Percentiles rank a stretch among this genome's conserved stretches.
Evolutionary conservation across 805 yeast genomes (phyloP).

Genomic region (Cyberlindnera petersonii): DNA sequence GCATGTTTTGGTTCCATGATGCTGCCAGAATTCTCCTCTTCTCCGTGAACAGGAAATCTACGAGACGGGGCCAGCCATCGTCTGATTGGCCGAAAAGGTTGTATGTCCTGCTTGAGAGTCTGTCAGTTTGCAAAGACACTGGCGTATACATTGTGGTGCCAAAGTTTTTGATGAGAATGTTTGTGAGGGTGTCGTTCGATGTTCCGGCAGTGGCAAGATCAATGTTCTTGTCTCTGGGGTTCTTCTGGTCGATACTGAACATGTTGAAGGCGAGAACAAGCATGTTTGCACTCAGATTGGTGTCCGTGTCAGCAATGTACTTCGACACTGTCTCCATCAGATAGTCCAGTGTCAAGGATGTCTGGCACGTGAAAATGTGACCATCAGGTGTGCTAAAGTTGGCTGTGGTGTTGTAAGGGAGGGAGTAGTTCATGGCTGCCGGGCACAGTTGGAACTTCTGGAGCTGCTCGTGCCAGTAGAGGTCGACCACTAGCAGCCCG

Average conservation of each 20-base stretch:
- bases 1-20: slow-evolving; percentile 29
- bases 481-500: slow-evolving; percentile 45
- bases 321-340: slow-evolving; percentile 29
- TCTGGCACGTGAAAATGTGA: slow-evolving; percentile 21
- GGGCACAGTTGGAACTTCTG: slow-evolving; percentile 58
- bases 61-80: slow-evolving; percentile 34
- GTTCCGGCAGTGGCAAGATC: slow-evolving; percentile 6
- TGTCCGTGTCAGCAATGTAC: slow-evolving; percentile 40
- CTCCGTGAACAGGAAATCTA: slow-evolving; percentile 32
- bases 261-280: slow-evolving; percentile 39
- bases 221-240: neutral
- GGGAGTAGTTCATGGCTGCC: slow-evolving; percentile 26
- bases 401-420: slow-evolving; percentile 4
- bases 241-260: slow-evolving; percentile 11
- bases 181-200: slow-evolving; percentile 25
- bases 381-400: slow-evolving; percentile 14
- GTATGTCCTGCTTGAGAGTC: slow-evolving; percentile 18
- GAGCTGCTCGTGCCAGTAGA: slow-evolving; percentile 50
- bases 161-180: slow-evolving; percentile 19
- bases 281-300: slow-evolving; percentile 42
- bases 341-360: slow-evolving; percentile 24
- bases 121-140: slow-evolving; percentile 22
- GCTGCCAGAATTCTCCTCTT: slow-evolving; percentile 36
- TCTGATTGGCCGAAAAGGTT: slow-evolving; percentile 13
- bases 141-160: slow-evolving; percentile 30